Base-by-base conservation (phyloP, 495 filamentous ascomycete genomes). In the Delitschia confertaspora region DNA sequence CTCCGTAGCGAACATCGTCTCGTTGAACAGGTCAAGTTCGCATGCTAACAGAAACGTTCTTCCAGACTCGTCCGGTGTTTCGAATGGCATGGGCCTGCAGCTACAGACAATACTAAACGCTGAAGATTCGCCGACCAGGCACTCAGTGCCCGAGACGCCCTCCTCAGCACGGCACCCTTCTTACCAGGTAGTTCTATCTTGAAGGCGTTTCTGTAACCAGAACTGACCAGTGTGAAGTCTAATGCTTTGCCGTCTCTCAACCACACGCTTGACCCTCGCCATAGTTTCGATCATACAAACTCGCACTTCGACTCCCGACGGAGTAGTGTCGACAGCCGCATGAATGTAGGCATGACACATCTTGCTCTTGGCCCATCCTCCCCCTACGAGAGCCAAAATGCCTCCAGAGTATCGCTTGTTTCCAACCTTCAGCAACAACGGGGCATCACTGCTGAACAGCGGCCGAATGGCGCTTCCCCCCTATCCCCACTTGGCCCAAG, bases 301-400 rank as follows among this genome's bases (percentile, higher is more conserved):
- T 47, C 55, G 14, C 46, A 48, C 6, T 50, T 60, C 10, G 65
- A 65, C 38, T 67, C 65, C 3, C 49, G 65, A 6, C 63, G 65
- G 3, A 66, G 65, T 51, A 66, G 63, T 44, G 60, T 67, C 20
- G 65, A 67, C 47, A 66, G 63, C 33, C 60, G 65, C 22, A 60
- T 65, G 56, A 60, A 63, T 41, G 47, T 47, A 18, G 53, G 46
- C 14, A 58, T 67, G 54, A 54, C 52, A 39, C 55, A 60, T 29
- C 54, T 67, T 11, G 48, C 47, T 13, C 53, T 67, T 45, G 53
- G 55, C 23, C 60, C 63, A 1, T 35, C 51, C 2, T 67, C 65
- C 5, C 61, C 63, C 4, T 67, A 66, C 43, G 63, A 65, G 18
- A 67, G 63, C 42, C 53, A 61, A 19, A 66, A 67, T 38, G 51